phyloP scores from a whole-genome alignment of 805 yeast genomes.

The Ogataea dorogensis region DNA sequence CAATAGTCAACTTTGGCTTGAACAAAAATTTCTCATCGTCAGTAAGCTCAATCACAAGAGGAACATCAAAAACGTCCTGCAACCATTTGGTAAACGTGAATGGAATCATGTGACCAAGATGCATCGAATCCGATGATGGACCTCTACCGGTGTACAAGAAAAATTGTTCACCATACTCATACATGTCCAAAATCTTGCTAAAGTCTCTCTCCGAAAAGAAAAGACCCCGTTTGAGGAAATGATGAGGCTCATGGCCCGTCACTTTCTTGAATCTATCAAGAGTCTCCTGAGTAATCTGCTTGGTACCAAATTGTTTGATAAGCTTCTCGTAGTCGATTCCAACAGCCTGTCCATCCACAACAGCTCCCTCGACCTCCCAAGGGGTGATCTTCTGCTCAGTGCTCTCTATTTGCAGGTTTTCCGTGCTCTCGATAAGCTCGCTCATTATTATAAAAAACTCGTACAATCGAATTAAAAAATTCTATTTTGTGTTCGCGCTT shows the following conservation, averaged over 20 bases:
- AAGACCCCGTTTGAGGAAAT: slow-evolving; percentile 82
- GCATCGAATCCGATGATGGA: slow-evolving; percentile 92
- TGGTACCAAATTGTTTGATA: slow-evolving; percentile 85
- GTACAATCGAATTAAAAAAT: neutral
- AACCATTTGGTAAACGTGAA: slow-evolving; percentile 96
- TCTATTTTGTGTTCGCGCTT: neutral
- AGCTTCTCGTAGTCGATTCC: slow-evolving; percentile 90
- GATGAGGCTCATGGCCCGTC: slow-evolving; percentile 92
- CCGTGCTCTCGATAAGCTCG: slow-evolving; percentile 11
- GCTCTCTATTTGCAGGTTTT: slow-evolving; percentile 6
- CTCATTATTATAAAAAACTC: slow-evolving; percentile 2
- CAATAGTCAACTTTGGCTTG: slow-evolving; percentile 85
- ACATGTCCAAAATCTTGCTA: slow-evolving; percentile 71
- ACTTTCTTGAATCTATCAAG: slow-evolving; percentile 71
- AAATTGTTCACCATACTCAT: slow-evolving; percentile 93
- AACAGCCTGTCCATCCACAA: slow-evolving; percentile 89
- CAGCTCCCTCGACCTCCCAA: slow-evolving; percentile 99
- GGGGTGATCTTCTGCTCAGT: slow-evolving; percentile 75
- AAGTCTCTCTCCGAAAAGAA: slow-evolving; percentile 92
- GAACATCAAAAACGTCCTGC: slow-evolving; percentile 96
- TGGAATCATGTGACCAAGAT: slow-evolving; percentile 95
- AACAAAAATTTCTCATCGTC: slow-evolving; percentile 97
- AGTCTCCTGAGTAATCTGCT: slow-evolving; percentile 63
- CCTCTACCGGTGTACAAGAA: slow-evolving; percentile 97
- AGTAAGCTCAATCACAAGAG: slow-evolving; percentile 88